Conservation (phyloP, 768 basidiomycete genomes). For the Lentinus brumalis region DNA sequence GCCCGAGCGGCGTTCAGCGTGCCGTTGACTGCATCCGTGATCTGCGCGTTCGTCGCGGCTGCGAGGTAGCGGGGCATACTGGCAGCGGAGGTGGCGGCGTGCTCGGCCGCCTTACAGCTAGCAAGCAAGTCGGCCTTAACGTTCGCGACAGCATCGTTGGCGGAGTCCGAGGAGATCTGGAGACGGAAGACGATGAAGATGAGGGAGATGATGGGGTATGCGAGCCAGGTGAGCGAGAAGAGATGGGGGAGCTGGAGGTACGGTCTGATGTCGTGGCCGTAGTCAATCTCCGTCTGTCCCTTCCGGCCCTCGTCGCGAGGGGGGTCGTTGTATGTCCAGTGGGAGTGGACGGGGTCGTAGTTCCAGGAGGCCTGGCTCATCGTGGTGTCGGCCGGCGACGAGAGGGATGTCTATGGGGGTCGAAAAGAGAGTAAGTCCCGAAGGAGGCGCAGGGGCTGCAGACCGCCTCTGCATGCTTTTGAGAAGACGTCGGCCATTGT, state of each 20-base stretch:
- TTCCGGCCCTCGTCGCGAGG: conserved; percentile 63
- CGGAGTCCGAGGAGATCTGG: conserved; percentile 67
- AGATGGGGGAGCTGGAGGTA: conserved; percentile 84
- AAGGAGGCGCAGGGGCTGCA: too few species aligned
- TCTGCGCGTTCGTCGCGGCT: conserved; percentile 77
- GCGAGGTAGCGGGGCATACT: conserved; percentile 92
- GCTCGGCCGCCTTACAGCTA: conserved; percentile 84
- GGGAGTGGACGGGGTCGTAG: conserved; percentile 4
- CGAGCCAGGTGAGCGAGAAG: conserved; percentile 87
- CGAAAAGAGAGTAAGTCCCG: too few species aligned
- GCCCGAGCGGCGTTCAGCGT: too few species aligned
- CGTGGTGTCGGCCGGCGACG: conserved; percentile 37
- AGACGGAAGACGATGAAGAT: conserved; percentile 86
- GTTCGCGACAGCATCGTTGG: conserved; percentile 64
- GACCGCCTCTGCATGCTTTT: too few species aligned
- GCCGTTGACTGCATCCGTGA: conserved; percentile 77
- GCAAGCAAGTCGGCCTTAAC: conserved; percentile 79
- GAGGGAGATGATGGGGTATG: conserved; percentile 88
- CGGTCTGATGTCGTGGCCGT: conserved; percentile 56
- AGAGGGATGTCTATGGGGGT: conserved; percentile 21
- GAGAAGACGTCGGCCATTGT: too few species aligned
- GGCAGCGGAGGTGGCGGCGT: conserved; percentile 77
- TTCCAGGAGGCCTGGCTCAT: conserved; percentile 31
- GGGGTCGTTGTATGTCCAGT: conserved; percentile 8
- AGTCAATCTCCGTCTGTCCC: conserved; percentile 34